These are phyloP conservation scores for Candida krabiensis DNA, from an alignment of 805 yeast genomes.

Conservation along the genomic window DNA sequence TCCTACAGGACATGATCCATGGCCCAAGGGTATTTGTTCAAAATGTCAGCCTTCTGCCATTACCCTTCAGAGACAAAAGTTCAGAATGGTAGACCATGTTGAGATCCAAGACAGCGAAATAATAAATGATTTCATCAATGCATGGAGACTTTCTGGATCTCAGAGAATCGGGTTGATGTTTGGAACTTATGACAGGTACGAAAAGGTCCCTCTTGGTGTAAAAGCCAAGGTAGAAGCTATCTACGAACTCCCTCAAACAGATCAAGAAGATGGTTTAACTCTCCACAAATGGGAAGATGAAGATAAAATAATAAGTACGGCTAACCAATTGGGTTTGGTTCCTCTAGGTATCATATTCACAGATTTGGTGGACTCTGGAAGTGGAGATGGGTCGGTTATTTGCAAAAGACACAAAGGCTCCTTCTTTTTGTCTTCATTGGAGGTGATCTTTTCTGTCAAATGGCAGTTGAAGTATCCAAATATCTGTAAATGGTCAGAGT, in stretches of 20 bases:
- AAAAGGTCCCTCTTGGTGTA: conserved; percentile 86
- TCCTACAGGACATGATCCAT: conserved; percentile 81
- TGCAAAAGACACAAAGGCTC: conserved; percentile 93
- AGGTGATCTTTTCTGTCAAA: conserved; percentile 77
- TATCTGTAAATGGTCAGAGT: conserved; percentile 58
- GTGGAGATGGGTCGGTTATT: conserved; percentile 82
- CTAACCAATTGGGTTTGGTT: conserved; percentile 56
- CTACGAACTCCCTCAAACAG: conserved; percentile 88
- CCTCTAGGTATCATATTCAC: conserved; percentile 87
- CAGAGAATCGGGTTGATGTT: conserved; percentile 86
- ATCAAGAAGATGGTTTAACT: conserved; percentile 82
- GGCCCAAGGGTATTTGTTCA: conserved; percentile 94
- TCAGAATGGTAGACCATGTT: conserved; percentile 97
- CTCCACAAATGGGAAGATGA: conserved; percentile 57
- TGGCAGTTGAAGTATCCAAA: conserved; percentile 70
- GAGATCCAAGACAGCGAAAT: conserved; percentile 77
- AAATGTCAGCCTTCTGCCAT: conserved; percentile 97
- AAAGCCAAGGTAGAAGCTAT: conserved; percentile 94
- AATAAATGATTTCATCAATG: conserved; percentile 80
- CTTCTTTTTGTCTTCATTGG: conserved; percentile 86
- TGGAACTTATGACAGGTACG: conserved; percentile 78
- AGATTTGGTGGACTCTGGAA: conserved; percentile 85
- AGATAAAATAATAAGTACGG: conserved; percentile 51
- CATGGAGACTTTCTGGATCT: conserved; percentile 86
- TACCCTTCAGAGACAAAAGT: conserved; percentile 84